These are phyloP conservation scores for Ulmus americana DNA, from an alignment of 331 rosid species.

Conservation along the genomic window DNA sequence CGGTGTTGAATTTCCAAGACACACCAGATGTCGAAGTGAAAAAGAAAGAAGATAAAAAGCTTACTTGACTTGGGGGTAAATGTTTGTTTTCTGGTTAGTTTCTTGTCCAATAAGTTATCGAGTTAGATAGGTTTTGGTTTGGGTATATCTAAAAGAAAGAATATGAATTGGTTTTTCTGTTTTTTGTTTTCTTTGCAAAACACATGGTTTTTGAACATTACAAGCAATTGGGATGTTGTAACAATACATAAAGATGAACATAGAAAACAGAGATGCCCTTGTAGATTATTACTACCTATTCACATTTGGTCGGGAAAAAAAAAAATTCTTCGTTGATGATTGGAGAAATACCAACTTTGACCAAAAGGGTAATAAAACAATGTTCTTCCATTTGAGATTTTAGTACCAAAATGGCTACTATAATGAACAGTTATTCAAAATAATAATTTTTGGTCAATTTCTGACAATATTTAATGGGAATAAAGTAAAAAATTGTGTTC, in stretches of 20 bases:
- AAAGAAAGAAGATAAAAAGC: conserved; percentile 32
- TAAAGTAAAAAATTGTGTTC: too few relatives aligned
- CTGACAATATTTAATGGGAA: too few relatives aligned
- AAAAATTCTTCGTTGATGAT: too few relatives aligned
- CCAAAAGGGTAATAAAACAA: too few relatives aligned
- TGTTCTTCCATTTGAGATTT: too few relatives aligned
- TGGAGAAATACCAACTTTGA: too few relatives aligned
- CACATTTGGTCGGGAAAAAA: too few relatives aligned
- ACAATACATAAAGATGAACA: conserved; percentile 24
- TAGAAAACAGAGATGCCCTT: conserved; percentile 11
- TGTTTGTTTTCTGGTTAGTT: conserved; percentile 9
- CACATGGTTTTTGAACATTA: conserved; percentile 20
- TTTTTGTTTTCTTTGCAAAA: conserved; percentile 10
- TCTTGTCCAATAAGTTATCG: conserved; percentile 1
- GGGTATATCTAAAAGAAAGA: conserved; percentile 2
- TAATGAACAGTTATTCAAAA: too few relatives aligned
- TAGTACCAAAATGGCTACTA: too few relatives aligned
- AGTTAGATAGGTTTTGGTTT: conserved; percentile 5
- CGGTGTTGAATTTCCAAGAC: conserved; percentile 40
- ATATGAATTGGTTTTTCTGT: conserved; percentile 22
- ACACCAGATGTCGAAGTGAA: conserved; percentile 32
- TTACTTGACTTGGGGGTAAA: conserved; percentile 17
- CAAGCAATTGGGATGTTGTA: conserved; percentile 26
- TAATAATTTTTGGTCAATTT: too few relatives aligned
- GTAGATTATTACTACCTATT: neutral